Base-by-base conservation (phyloP, 148 eudicot species). In the Vaccinium corymbosum region DNA sequence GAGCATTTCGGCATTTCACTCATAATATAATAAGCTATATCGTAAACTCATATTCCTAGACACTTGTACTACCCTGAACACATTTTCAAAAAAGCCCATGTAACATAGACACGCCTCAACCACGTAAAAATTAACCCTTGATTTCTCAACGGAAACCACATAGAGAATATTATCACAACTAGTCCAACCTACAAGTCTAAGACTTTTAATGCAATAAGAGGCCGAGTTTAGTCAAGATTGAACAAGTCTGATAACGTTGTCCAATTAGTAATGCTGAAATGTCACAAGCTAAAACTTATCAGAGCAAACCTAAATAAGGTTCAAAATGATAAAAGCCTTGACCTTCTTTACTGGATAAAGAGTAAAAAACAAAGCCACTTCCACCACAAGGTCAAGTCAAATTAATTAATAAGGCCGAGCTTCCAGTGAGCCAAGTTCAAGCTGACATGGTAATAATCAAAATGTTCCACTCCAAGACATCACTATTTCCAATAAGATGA, bases 281-380 rank as follows among this genome's bases (percentile, higher is more conserved):
- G 29, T 32, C 4, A 62, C 13, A 29, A 76, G 59, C 42, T 52
- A 14, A 77, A 77, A 27, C 71, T 62, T 46, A 51, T 20, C 6
- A 17, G 8, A 27, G 25, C 79, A 7, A 55, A 76, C 17, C 79
- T 10, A 22, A 35, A 35, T 35, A 35, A 52, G 35, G 48, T 19
- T 74, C 78, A 46, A 74, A 74, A 74, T 9, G 16, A 82, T 42
- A 19, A 13, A 57, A 82, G n/a, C 16, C 53, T 80, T 14, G 48
- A 56, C 25, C 16, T 53, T 73, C 19, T 35, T 29, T 7, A 46
- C 49, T 81, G 29, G 17, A 51, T 51, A 51, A 51, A 51, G 53
- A 42, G 14, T 8, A 1, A 2, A 51, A 51, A 51, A 51, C 53
- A 13, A 51, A 51, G 53, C 53, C 53, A 51, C 53, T 35, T 27